Evolutionary conservation across 2,329 filamentous ascomycete species (phyloP), one percentile per base, ranked within the genome.

Genomic region (Pyrenochaeta sp.): DNA sequence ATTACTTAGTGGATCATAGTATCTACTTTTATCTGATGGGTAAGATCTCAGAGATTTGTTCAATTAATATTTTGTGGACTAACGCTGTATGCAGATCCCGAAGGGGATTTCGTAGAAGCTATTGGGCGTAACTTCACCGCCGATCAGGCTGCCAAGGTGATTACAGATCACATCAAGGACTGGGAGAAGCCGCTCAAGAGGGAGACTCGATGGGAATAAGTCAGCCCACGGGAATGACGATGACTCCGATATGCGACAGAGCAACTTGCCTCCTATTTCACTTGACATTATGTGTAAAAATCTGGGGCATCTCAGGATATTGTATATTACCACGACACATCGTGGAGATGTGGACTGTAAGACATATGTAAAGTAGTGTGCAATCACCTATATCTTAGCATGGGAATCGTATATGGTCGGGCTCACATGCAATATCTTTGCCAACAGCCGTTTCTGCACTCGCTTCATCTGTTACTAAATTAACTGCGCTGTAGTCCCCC

Each of bases 21-120:
- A 99, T 99, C 66, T 99, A 99, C 82, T 99, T 99, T 71, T 99
- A 99, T 77, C 80, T 99, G 64, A 99, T 99, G 95, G 85, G 85
- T 87, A 74, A 76, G 83, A 79, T 27, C 23, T 27, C 4, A 18
- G 18, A 17, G 14, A 11, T 33, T 12, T 44, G n/a, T 49, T 20
- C 11, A 2, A 15, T 6, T 9, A 45, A 27, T 12, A 10, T 36
- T 21, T 29, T 20, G 7, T 27, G 21, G 17, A 41, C 69, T 74
- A 53, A 74, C 64, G 39, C 23, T n/a, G 49, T n/a, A 5, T 42
- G 21, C 46, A 87, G 95, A 98, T 75, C 95, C 95, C 0, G 93
- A 98, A 66, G 94, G 94, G 17, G 93, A 99, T 75, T 99, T 99
- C 76, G 94, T 99, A 23, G 96, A 99, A 81, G 96, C 93, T 11